Evolutionary conservation across 345 rosid genomes (phyloP), one percentile per base, ranked within the genome.

Genomic region (Citrus hindsii): DNA sequence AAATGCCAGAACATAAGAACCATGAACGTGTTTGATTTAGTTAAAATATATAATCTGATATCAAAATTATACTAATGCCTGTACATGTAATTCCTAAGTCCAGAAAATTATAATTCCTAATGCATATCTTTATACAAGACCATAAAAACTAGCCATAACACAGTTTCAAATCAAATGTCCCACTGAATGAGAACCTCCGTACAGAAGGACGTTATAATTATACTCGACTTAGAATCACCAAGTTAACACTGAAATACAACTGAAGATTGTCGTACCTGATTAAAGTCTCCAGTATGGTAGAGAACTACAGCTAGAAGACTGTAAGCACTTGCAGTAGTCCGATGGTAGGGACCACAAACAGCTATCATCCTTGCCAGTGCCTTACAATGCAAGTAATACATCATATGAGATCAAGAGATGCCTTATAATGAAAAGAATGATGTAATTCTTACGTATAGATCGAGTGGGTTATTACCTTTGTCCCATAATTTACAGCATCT

Each of bases 271-370:
- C 79, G 55, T 81, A 91, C 98, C 98, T 92, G 92, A 80, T 92
- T 91, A 82, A 95, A 93, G 77, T 93, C 98, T 30, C 94, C 94
- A 66, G 93, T 93, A 81, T 93, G 98, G 88, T 95, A 93, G 77
- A 95, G 95, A 82, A 92, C 98, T 60, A 93, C 94, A 35, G 97
- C 95, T 48, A 95, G 86, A 85, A 93, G 98, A 85, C 97, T 95
- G 84, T 95, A 95, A 32, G 98, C 94, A 85, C 95, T 88, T 24
- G 98, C 98, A 65, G 97, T 89, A 53, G 86, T 83, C 79, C 91
- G 95, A 85, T 93, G 97, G 83, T 86, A 95, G 56, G 97, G 93
- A 65, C 98, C 98, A 46, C 98, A 95, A 67, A 95, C 97, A 77
- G 94, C 92, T 73, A 93, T 89, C 91, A 93, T 90, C 87, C 90